Evolutionary conservation across 495 filamentous ascomycete species (phyloP), one percentile per base, ranked within the genome.

Genomic region (Lasiosphaeris hirsuta): DNA sequence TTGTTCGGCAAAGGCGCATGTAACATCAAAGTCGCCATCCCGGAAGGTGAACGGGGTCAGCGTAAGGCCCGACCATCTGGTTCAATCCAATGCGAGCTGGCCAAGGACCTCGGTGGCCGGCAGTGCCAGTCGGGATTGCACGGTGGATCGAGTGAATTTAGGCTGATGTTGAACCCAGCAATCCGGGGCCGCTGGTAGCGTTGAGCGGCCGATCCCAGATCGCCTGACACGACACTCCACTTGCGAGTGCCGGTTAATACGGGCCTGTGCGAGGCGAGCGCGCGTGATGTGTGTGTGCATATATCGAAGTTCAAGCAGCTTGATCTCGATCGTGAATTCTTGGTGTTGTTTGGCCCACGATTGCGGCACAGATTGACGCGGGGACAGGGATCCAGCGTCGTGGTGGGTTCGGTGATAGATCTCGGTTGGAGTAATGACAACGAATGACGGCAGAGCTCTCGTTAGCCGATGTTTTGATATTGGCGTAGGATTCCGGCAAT

Each of bases 11-110:
- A 46, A 46, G 10, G 43, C 14, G 18, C 49, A 51, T 30, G 23
- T 30, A 30, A 30, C 23, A 30, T 30, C 23, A 30, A 30, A 30
- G 23, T 30, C 23, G 23, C 23, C 23, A 5, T 30, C 23, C 23
- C 23, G 23, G 23, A 19, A 51, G 17, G 49, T 14, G 30, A 51
- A 51, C 49, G 49, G 49, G 35, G n/a, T 51, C 49, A 9, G 15
- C 34, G 30, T 39, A 51, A 15, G 49, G 49, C 49, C 49, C 49
- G 49, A 38, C 49, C 49, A 51, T 51, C 10, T 51, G 49, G 36
- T 17, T 40, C 14, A 35, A 14, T 51, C 49, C 35, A 11, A 35
- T 15, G 36, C 49, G 49, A 35, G 49, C 36, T 18, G 36, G 34
- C 19, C 14, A 15, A 36, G 35, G 15, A 17, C 17, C 43, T 17